Evolutionary conservation across 192 early-diverging fungal species (phyloP).

Genomic region (Coemansia brasiliensis): DNA sequence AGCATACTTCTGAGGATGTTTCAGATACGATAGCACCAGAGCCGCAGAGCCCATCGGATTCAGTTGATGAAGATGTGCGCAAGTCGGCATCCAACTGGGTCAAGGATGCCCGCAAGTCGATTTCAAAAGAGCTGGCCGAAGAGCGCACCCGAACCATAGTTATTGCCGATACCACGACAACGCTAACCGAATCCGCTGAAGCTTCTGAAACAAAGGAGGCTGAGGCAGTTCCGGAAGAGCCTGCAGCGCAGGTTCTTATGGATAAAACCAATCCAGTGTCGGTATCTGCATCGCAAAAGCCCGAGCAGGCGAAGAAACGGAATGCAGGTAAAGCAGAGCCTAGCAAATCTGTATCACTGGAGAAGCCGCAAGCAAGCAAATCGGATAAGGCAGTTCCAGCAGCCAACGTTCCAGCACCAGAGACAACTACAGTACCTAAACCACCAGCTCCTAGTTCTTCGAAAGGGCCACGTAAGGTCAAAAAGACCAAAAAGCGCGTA

Average conservation of each 20-base stretch:
- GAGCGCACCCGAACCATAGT: constrained; percentile 33
- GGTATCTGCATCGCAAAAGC: background rate
- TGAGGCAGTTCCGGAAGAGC: constrained; percentile 12
- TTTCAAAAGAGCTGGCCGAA: constrained; percentile 51
- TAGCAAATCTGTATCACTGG: constrained; percentile 5
- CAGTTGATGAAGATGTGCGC: constrained; percentile 42
- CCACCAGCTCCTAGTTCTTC: background rate
- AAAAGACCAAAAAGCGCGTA: constrained; percentile 42
- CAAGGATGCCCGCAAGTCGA: constrained; percentile 51
- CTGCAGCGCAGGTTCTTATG: constrained; percentile 11
- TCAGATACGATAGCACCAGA: constrained; percentile 2
- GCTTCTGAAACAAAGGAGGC: background rate
- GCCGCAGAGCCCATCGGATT: background rate
- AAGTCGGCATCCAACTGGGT: constrained; percentile 52
- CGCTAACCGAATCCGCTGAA: background rate
- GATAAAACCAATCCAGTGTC: constrained; percentile 7
- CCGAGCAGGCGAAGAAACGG: constrained; percentile 11
- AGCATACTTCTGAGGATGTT: background rate
- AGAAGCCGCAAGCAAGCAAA: constrained; percentile 9
- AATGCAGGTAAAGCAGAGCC: constrained; percentile 2
- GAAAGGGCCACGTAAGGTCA: constrained; percentile 44
- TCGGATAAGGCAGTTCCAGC: constrained; percentile 12
- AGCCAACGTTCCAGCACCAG: constrained; percentile 16
- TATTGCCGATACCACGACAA: constrained; percentile 6
- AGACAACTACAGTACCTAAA: background rate